These are phyloP conservation scores for Solanum aculeatissimum DNA, from an alignment of 305 asterid species.

Conservation along the genomic window DNA sequence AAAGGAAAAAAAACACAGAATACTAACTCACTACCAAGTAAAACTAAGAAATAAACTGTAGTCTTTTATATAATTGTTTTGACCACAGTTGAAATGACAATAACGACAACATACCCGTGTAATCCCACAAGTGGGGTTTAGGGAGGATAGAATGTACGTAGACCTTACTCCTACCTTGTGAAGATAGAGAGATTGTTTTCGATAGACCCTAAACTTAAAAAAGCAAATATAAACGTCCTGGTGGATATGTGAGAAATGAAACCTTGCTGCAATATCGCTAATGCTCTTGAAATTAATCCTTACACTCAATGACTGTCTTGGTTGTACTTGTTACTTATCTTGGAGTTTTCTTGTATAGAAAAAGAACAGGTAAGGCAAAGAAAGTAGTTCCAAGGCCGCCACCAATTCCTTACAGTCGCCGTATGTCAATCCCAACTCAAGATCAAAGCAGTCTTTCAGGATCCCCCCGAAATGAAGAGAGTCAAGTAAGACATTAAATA, in stretches of 20 bases:
- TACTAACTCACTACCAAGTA: neutral
- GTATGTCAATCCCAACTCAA: slow-evolving; percentile 13
- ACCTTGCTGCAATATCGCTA: neutral
- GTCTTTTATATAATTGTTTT: neutral
- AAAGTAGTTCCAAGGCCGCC: slow-evolving; percentile 52
- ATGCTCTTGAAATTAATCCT: neutral
- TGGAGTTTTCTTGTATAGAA: slow-evolving; percentile 11
- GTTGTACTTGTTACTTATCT: neutral
- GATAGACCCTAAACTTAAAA: neutral
- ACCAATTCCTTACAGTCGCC: slow-evolving; percentile 38
- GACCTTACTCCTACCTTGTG: neutral
- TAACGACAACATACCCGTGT: neutral
- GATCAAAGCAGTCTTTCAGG: slow-evolving; percentile 17
- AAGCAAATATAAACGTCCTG: neutral
- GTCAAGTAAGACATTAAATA: slow-evolving; percentile 29
- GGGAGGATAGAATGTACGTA: neutral
- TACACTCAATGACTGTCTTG: neutral
- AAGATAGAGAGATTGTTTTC: neutral
- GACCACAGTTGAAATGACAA: neutral
- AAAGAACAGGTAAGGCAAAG: slow-evolving; percentile 59
- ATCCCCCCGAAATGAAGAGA: slow-evolving; percentile 31
- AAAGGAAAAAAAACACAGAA: neutral
- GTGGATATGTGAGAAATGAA: neutral
- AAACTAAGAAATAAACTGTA: neutral
- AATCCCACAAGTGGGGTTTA: neutral